A percentile compares a stretch with the other conserved stretches of the same genome.
phyloP scores from a whole-genome alignment of 1,284 basidiomycete genomes.

The Marasmius tenuissimus region DNA sequence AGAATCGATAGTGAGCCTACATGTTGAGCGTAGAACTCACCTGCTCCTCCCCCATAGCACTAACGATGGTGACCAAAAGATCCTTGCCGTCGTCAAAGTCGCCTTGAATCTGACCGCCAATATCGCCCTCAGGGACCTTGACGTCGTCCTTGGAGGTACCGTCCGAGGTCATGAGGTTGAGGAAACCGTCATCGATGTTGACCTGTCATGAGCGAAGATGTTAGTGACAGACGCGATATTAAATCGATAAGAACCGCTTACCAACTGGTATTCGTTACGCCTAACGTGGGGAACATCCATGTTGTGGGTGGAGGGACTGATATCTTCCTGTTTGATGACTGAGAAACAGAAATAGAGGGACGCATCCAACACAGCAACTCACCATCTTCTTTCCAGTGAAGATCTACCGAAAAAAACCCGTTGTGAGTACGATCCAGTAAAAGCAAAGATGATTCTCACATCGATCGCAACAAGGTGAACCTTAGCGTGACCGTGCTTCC shows the following conservation, averaged over 20 bases:
- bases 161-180: conserved; percentile 91
- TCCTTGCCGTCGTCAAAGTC: conserved; percentile 91
- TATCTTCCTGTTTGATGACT: conserved; percentile 78
- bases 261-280: conserved; percentile 92
- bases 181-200: conserved; percentile 88
- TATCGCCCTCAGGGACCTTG: conserved; percentile 84
- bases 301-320: conserved; percentile 98
- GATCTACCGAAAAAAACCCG: conserved; percentile 55
- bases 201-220: conserved; percentile 43
- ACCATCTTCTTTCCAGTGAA: conserved; percentile 94
- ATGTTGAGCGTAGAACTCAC: conserved; percentile 29
- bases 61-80: conserved; percentile 84
- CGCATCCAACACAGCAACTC: conserved; percentile 23
- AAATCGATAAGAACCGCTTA: conserved; percentile 36
- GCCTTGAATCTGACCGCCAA: conserved; percentile 75
- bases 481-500: conserved; percentile 99
- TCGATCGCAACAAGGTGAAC: conserved; percentile 97
- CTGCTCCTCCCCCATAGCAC: conserved; percentile 92
- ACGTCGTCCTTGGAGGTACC: conserved; percentile 94
- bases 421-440: conserved; percentile 9
- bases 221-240: conserved; percentile 9
- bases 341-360: background rate
- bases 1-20: conserved; percentile 2
- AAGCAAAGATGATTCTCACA: conserved; percentile 51
- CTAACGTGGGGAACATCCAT: conserved; percentile 97